Base-by-base conservation (phyloP, 2,329 filamentous ascomycete genomes). In the Arthrocladium fulminans region DNA sequence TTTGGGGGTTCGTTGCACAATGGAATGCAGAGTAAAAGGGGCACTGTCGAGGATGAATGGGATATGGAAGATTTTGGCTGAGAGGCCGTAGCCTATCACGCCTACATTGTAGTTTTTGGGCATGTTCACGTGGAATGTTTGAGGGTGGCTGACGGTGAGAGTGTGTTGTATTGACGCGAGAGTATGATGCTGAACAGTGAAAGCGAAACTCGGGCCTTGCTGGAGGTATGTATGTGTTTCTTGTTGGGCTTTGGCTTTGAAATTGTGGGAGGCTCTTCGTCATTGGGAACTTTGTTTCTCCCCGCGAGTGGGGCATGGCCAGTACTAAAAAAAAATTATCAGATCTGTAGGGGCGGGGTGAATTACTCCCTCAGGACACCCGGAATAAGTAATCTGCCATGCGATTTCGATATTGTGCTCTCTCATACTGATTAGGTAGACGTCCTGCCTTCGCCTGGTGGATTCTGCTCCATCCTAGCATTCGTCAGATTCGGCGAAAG, bases 61-160 rank as follows among this genome's bases (percentile, higher is more conserved):
- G 61, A 90, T 88, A 66, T 92, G 86, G 68, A 90, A 92, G 67
- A 84, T 74, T 63, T 88, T 89, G 66, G 86, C 86, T 48, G 74
- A 77, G 60, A 80, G 64, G 57, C 77, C 77, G 62, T 80, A 81
- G 59, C 78, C 77, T 50, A 81, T 71, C 32, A 81, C 64, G 40
- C 74, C 77, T 48, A 79, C 72, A 52, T 80, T 80, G 62, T 70
- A 75, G 17, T 63, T 65, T 59, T 71, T 72, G 29, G 67, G 54
- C 68, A 72, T 72, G 23, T 8, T 35, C n/a, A n/a, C n/a, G n/a
- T n/a, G n/a, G n/a, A n/a, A n/a, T n/a, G n/a, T n/a, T n/a, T n/a
- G n/a, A n/a, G 32, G 32, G 13, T 5, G 32, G n/a, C 5, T 7
- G 32, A 5, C 17, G 32, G 32, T 6, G 13, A 5, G 32, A 15